Conservation (phyloP, 768 basidiomycete genomes). For the Cantharellus cinnabarinus region DNA sequence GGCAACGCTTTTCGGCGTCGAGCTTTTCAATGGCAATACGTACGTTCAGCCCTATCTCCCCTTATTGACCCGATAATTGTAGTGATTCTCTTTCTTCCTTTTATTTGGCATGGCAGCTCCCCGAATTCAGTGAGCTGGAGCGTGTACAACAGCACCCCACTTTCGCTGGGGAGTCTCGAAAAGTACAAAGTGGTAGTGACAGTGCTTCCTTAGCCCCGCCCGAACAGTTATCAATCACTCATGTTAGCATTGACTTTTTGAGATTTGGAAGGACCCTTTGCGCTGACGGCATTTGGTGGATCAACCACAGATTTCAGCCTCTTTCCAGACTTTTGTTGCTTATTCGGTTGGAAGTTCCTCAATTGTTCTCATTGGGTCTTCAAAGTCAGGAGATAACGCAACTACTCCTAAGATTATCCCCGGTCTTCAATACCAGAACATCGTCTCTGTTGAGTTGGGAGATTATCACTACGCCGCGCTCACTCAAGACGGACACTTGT, state of each 20-base stretch:
- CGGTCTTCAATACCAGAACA: slow-evolving; percentile 47
- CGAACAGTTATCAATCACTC: slow-evolving; percentile 5
- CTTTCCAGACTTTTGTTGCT: slow-evolving; percentile 62
- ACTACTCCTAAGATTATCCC: slow-evolving; percentile 43
- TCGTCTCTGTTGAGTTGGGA: slow-evolving; percentile 78
- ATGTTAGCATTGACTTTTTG: neutral
- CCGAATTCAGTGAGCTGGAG: slow-evolving; percentile 46
- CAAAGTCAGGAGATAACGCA: slow-evolving; percentile 20
- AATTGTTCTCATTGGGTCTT: slow-evolving; percentile 49
- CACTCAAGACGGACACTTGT: slow-evolving; percentile 50
- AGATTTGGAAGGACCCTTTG: neutral
- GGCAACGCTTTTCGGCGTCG: neutral
- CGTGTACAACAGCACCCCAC: slow-evolving; percentile 26
- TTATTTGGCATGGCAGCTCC: slow-evolving; percentile 28
- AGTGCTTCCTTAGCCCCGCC: slow-evolving; percentile 2
- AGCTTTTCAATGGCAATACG: slow-evolving; percentile 41
- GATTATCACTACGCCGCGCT: slow-evolving; percentile 87
- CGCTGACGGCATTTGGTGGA: slow-evolving; percentile 9
- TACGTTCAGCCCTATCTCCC: slow-evolving; percentile 17
- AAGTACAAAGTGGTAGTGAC: slow-evolving; percentile 10
- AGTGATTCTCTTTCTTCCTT: neutral
- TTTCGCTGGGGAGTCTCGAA: slow-evolving; percentile 60
- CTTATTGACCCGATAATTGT: neutral
- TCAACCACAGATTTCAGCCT: slow-evolving; percentile 53
- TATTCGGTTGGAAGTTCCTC: slow-evolving; percentile 54